Evolutionary conservation across 2,329 filamentous ascomycete species (phyloP).

Genomic region (Pseudogymnoascus sp.): DNA sequence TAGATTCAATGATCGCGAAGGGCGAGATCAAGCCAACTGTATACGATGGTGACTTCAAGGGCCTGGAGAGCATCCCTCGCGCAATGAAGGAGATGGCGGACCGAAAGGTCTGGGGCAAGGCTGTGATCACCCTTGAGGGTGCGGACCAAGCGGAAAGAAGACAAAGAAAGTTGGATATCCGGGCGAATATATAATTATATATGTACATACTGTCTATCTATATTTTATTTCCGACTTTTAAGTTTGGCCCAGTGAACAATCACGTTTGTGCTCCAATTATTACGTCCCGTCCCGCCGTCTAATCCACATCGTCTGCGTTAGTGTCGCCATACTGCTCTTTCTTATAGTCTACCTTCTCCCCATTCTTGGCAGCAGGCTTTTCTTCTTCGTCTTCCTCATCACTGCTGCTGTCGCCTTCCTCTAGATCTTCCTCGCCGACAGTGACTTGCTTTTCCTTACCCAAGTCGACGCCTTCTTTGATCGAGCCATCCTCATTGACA

Average conservation of each 20-base stretch:
- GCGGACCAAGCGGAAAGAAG: neutral
- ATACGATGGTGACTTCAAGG: slow-evolving; percentile 38
- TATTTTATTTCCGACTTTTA: neutral
- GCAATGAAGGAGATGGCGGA: slow-evolving; percentile 43
- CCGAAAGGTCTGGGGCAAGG: slow-evolving; percentile 47
- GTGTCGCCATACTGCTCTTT: slow-evolving; percentile 15
- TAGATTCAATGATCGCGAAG: slow-evolving; percentile 38
- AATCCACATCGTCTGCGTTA: slow-evolving; percentile 24
- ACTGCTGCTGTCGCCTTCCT: slow-evolving; percentile 8
- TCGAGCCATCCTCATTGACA: slow-evolving; percentile 47
- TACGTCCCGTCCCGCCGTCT: slow-evolving; percentile 1
- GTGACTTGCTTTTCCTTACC: slow-evolving; percentile 17
- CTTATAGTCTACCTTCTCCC: slow-evolving; percentile 10
- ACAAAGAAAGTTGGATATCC: neutral
- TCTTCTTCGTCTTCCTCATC: slow-evolving; percentile 14
- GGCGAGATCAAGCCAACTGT: slow-evolving; percentile 43
- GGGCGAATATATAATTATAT: slow-evolving; percentile 2
- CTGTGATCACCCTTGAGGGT: slow-evolving; percentile 38
- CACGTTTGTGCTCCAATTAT: neutral
- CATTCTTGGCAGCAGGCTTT: slow-evolving; percentile 10
- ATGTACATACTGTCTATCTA: slow-evolving; percentile 3
- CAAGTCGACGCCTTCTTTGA: slow-evolving; percentile 34
- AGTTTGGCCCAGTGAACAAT: neutral
- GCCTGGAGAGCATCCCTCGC: slow-evolving; percentile 39
- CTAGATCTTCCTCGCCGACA: slow-evolving; percentile 11